Percentiles rank a stretch among this genome's conserved stretches.
Conservation (phyloP, 768 basidiomycete genomes). For the Auricularia auricula-judae region DNA sequence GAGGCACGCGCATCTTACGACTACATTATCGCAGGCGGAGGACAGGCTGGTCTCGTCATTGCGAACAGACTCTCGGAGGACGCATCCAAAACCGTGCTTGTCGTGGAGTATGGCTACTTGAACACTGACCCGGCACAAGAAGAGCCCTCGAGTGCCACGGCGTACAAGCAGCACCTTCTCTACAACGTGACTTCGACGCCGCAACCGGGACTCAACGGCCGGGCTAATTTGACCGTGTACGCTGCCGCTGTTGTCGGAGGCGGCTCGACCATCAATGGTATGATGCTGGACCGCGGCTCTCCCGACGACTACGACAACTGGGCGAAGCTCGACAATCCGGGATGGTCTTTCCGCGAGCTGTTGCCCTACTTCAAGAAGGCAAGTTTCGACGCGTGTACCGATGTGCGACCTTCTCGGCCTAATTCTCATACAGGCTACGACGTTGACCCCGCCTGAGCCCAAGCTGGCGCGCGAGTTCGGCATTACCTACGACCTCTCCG, state of each 20-base stretch:
- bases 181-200: neutral
- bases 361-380: slow-evolving; percentile 4
- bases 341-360: neutral
- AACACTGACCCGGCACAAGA: neutral
- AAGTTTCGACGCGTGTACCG: neutral
- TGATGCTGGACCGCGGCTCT: neutral
- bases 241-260: neutral
- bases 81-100: slow-evolving; percentile 8
- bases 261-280: neutral
- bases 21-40: slow-evolving; percentile 25
- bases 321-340: neutral
- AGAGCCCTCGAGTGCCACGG: neutral
- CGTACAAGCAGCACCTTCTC: neutral
- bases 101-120: neutral
- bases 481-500: slow-evolving; percentile 1
- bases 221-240: neutral
- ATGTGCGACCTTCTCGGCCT: neutral
- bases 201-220: neutral
- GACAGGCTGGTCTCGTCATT: slow-evolving; percentile 21
- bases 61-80: slow-evolving; percentile 23
- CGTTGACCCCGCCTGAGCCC: neutral
- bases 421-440: neutral
- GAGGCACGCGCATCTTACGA: slow-evolving; percentile 13
- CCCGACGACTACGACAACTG: slow-evolving; percentile 4
- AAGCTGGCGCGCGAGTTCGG: neutral